Base-by-base conservation (phyloP, 2,329 filamentous ascomycete species). In the Xylaria sp. region DNA sequence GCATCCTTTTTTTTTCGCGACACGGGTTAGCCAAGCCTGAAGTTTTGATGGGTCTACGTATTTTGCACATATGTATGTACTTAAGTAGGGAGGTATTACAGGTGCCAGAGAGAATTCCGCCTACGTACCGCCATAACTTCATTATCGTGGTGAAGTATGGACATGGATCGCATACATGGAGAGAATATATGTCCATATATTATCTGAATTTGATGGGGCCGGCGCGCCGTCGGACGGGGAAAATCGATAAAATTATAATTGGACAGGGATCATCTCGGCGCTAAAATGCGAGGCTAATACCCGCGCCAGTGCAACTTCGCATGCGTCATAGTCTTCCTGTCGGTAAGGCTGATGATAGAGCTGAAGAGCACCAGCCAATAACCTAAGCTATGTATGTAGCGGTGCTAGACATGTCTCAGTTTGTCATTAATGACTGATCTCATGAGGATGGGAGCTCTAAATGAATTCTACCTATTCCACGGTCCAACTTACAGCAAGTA, bases 241-340 rank as follows among this genome's bases (percentile, higher is more conserved):
- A 54, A 50, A 57, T 60, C 48, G 43, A 44, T 38, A 43, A 57
- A 54, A 55, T 51, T 53, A 53, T 39, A n/a, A n/a, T n/a, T n/a
- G n/a, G 54, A 52, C 57, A 61, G 54, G 61, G 59, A 54, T 60
- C 18, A 13, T 29, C 5, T 9, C 41, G 50, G 39, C 55, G 24
- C 48, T 49, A 49, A 40, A 22, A 61, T 59, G 57, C 59, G 57
- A 63, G 61, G 62, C 62, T 66, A n/a, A n/a, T n/a, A n/a, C n/a
- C n/a, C n/a, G 42, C 50, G 11, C 38, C 49, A 53, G 52, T 46
- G 46, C 48, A 21, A 48, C 29, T 8, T 19, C 41, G 26, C 48
- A 52, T 65, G 61, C 63, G 62, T 65, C 63, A 65, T 66, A 58
- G 39, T 18, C 18, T n/a, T n/a, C n/a, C n/a, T n/a, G 37, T 29